Percentiles rank a stretch among this genome's conserved stretches.
phyloP scores from a whole-genome alignment of 805 yeast genomes.

The Teunomyces gatunensis region DNA sequence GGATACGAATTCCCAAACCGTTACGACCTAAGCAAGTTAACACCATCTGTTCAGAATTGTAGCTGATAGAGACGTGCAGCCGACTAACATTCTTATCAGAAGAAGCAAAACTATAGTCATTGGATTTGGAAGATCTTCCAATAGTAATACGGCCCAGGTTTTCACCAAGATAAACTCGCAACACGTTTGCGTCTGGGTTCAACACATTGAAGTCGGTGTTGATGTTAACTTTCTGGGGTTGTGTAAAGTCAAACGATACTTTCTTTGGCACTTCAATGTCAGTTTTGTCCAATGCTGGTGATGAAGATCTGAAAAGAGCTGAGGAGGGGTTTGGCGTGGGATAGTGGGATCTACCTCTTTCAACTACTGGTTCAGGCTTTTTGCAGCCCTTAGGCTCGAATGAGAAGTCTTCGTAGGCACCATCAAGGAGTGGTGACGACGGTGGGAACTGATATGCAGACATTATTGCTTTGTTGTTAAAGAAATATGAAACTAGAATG shows the following conservation, averaged over 20 bases:
- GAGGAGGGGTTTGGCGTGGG: conserved; percentile 77
- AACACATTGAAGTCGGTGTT: conserved; percentile 36
- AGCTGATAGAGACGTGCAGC: conserved; percentile 55
- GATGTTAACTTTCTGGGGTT: conserved; percentile 15
- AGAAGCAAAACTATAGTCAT: conserved; percentile 49
- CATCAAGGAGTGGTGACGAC: conserved; percentile 43
- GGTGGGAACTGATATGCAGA: conserved; percentile 46
- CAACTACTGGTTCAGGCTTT: conserved; percentile 2
- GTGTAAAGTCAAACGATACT: conserved; percentile 9
- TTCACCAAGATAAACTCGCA: conserved; percentile 40
- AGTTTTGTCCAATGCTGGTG: conserved; percentile 24
- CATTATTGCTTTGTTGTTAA: conserved; percentile 9
- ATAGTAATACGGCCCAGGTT: conserved; percentile 41
- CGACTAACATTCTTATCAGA: conserved; percentile 63
- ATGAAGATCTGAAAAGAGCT: conserved; percentile 39
- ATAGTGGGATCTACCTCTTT: conserved; percentile 33
- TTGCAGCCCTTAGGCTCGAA: conserved; percentile 5
- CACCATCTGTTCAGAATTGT: conserved; percentile 42
- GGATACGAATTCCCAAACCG: conserved; percentile 69
- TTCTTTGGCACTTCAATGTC: conserved; percentile 7
- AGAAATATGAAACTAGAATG: background rate
- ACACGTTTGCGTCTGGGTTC: conserved; percentile 29
- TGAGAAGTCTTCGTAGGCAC: conserved; percentile 1
- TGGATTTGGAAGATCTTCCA: conserved; percentile 68
- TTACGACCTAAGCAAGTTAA: conserved; percentile 80